Percentiles rank a stretch among this genome's conserved stretches.
Evolutionary conservation across 2,329 filamentous ascomycete genomes (phyloP).

Genomic region (Fusarium equiseti): DNA sequence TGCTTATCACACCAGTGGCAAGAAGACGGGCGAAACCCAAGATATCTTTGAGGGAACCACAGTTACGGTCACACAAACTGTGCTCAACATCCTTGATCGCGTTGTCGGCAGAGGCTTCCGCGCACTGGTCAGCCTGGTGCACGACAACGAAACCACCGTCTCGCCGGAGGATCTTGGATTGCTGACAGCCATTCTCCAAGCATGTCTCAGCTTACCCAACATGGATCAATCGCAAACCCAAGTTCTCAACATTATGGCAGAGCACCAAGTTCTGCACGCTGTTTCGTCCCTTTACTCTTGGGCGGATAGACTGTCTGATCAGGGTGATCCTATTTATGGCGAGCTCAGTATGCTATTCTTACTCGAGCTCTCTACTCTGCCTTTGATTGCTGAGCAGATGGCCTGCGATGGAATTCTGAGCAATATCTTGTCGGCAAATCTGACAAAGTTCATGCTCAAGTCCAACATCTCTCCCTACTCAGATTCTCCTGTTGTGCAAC

Average conservation of each 20-base stretch:
- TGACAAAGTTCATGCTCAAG: slow-evolving; percentile 82
- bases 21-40: slow-evolving; percentile 50
- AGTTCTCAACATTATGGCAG: slow-evolving; percentile 76
- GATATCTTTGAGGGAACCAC: slow-evolving; percentile 53
- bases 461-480: slow-evolving; percentile 82
- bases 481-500: slow-evolving; percentile 72
- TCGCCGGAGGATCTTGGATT: slow-evolving; percentile 87
- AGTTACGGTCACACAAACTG: slow-evolving; percentile 66
- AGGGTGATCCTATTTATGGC: slow-evolving; percentile 89
- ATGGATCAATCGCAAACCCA: slow-evolving; percentile 78
- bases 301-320: slow-evolving; percentile 83
- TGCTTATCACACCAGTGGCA: slow-evolving; percentile 63
- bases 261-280: slow-evolving; percentile 81
- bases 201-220: slow-evolving; percentile 81
- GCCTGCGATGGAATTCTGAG: slow-evolving; percentile 87
- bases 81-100: slow-evolving; percentile 83
- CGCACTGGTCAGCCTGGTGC: slow-evolving; percentile 82
- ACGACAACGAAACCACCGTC: slow-evolving; percentile 72
- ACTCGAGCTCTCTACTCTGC: slow-evolving; percentile 85
- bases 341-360: slow-evolving; percentile 92
- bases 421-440: slow-evolving; percentile 81
- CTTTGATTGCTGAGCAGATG: slow-evolving; percentile 86
- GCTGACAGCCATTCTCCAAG: slow-evolving; percentile 88
- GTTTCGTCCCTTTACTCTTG: slow-evolving; percentile 92
- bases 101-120: slow-evolving; percentile 87